These are phyloP conservation scores for Iris pallida DNA, from an alignment of 116 monocot species.

Conservation along the genomic window DNA sequence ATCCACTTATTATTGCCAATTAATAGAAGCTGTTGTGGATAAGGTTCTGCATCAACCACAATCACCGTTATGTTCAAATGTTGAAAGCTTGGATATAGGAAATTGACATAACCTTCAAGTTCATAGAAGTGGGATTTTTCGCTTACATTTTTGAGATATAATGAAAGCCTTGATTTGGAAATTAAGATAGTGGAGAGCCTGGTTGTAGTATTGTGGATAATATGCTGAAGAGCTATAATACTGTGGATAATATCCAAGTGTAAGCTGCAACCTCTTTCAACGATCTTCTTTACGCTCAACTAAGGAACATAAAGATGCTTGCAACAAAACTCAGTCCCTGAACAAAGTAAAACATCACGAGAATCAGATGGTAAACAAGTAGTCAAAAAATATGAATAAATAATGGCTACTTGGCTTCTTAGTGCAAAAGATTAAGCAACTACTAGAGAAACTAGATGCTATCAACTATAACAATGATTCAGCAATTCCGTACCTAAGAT, in stretches of 20 bases:
- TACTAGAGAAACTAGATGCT: too few relatives aligned
- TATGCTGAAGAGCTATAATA: not conserved
- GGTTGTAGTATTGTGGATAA: not conserved
- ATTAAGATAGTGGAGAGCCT: not conserved
- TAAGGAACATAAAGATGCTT: slow-evolving; percentile 29
- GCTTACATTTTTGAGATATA: not conserved
- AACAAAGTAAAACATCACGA: not conserved
- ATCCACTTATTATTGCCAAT: not conserved
- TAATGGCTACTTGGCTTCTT: too few relatives aligned
- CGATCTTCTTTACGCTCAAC: slow-evolving; percentile 23
- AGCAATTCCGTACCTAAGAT: too few relatives aligned
- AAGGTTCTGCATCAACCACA: too few relatives aligned
- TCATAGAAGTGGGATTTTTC: not conserved
- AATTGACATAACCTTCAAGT: not conserved
- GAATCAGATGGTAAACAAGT: not conserved
- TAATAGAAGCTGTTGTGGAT: not conserved
- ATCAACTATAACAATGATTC: too few relatives aligned
- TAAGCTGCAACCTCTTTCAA: not conserved
- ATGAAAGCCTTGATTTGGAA: not conserved
- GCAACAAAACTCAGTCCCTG: slow-evolving; percentile 24
- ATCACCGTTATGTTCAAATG: too few relatives aligned
- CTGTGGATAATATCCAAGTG: not conserved
- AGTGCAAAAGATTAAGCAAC: too few relatives aligned
- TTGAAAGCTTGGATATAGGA: too few relatives aligned
- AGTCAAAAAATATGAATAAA: too few relatives aligned